Conservation (phyloP, 2,329 filamentous ascomycete genomes). For the Monilinia polystroma region DNA sequence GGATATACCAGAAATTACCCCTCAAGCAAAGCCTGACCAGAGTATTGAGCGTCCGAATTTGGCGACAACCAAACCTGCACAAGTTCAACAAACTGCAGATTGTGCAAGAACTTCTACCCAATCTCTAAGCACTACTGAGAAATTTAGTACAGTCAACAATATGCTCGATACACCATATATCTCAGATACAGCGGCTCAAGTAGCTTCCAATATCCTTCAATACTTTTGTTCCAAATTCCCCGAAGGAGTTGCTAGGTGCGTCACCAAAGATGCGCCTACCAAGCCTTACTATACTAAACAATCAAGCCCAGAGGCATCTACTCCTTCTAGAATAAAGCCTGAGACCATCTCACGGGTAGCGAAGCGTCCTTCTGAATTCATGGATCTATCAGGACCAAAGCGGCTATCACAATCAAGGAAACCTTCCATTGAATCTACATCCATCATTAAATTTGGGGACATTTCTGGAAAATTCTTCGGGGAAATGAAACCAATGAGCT, state of each 20-base stretch:
- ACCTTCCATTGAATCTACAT: neutral
- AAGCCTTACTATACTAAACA: neutral
- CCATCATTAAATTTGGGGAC: neutral
- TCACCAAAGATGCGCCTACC: neutral
- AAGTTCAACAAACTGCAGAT: neutral
- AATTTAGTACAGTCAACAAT: neutral
- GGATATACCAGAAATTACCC: neutral
- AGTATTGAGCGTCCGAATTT: no score
- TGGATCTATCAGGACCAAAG: neutral
- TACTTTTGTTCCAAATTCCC: neutral
- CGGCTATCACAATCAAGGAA: neutral
- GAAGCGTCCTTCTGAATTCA: neutral
- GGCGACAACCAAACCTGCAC: neutral
- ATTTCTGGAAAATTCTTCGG: neutral
- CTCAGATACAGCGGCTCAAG: no score
- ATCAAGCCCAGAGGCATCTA: no score
- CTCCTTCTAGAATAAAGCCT: neutral
- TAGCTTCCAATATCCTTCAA: neutral
- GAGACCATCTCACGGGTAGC: neutral
- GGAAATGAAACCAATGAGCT: neutral
- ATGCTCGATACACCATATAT: no score
- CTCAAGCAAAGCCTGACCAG: neutral
- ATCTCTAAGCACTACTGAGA: no score
- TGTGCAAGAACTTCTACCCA: neutral
- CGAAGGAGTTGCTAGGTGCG: fast-evolving